phyloP scores from a whole-genome alignment of 495 filamentous ascomycete genomes.

The Glarea lozoyensis region DNA sequence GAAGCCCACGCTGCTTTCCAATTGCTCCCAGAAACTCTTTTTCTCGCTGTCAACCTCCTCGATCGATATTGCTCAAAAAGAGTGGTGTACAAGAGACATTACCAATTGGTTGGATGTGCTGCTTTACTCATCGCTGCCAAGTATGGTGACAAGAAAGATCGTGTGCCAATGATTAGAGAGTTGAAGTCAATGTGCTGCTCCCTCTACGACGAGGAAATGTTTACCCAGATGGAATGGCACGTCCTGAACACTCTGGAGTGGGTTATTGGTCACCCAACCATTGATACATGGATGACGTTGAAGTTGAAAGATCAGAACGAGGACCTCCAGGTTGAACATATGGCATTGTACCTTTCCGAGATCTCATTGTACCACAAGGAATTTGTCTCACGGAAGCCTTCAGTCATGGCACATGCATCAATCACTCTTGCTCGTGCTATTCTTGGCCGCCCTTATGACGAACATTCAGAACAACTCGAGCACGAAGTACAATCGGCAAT shows the following conservation, averaged over 20 bases:
- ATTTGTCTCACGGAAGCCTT: slow-evolving; percentile 83
- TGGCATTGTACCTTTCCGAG: slow-evolving; percentile 89
- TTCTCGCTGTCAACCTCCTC: slow-evolving; percentile 91
- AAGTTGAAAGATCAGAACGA: slow-evolving; percentile 57
- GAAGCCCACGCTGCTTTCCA: slow-evolving; percentile 95
- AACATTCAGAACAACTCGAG: slow-evolving; percentile 71
- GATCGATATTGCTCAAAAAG: slow-evolving; percentile 96
- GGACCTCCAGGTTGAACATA: slow-evolving; percentile 84
- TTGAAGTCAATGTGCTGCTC: slow-evolving; percentile 98
- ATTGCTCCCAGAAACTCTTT: slow-evolving; percentile 86
- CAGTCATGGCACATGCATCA: slow-evolving; percentile 80
- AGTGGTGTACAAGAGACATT: slow-evolving; percentile 99
- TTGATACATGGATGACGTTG: slow-evolving; percentile 84
- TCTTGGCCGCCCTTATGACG: slow-evolving; percentile 66
- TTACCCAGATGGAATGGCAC: slow-evolving; percentile 99
- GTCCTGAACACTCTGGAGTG: slow-evolving; percentile 96
- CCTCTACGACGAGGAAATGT: slow-evolving; percentile 98
- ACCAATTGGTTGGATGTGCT: slow-evolving; percentile 94
- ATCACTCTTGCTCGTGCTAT: slow-evolving; percentile 82
- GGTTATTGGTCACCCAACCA: slow-evolving; percentile 91
- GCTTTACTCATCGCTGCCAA: slow-evolving; percentile 95
- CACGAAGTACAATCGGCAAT: slow-evolving; percentile 70
- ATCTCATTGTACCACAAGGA: slow-evolving; percentile 93
- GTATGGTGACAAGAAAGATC: slow-evolving; percentile 97
- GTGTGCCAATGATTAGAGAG: slow-evolving; percentile 90